Base-by-base conservation (phyloP, 225 moss, liverwort and hornwort genomes). In the Marchantia polymorpha region DNA sequence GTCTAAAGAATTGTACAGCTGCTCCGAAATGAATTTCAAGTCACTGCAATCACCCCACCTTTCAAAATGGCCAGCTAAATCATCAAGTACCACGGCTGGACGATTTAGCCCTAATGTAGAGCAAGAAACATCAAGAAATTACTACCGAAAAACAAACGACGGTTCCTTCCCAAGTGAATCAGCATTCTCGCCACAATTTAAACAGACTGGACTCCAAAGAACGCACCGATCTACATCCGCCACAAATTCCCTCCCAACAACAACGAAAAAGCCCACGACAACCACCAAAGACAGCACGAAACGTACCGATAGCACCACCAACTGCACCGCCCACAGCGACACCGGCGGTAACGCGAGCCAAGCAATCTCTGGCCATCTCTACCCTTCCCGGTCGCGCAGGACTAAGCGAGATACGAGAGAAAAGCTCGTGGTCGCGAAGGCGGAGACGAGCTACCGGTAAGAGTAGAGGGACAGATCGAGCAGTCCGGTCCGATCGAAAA, bases 321-420 rank as follows among this genome's bases (percentile, higher is more conserved):
- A 94, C 90, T 51, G 92, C 94, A 73, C 92, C 94, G 58, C 94
- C 94, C 19, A 92, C 86, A 47, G 89, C 92, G 17, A 94, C 89
- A 73, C 94, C 94, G 50, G 89, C 88, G 63, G 91, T 90, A 26
- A 92, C 94, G 15, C 91, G 90, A 82, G 92, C 91, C 71, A 94
- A 64, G 85, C 94, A 94, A 78, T 89, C 86, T 78, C 85, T 86
- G 12, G 84, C 86, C 89, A 86, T 86, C 79, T 83, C 78, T 64
- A 51, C 27, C 79, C 26, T 17, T 54, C 53, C 27, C 53, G 50
- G 54, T 63, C 16, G n/a, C 53, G 51, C 13, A 47, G 15, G 51
- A 48, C 50, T n/a, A 7, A 51, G 73, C 27, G 73, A 73, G 53
- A 73, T 8, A 27, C 53, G 53, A 73, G 73, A 73, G 54, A 54